Evolutionary conservation across 2,329 filamentous ascomycete species (phyloP).

Genomic region (Fusarium graminum): DNA sequence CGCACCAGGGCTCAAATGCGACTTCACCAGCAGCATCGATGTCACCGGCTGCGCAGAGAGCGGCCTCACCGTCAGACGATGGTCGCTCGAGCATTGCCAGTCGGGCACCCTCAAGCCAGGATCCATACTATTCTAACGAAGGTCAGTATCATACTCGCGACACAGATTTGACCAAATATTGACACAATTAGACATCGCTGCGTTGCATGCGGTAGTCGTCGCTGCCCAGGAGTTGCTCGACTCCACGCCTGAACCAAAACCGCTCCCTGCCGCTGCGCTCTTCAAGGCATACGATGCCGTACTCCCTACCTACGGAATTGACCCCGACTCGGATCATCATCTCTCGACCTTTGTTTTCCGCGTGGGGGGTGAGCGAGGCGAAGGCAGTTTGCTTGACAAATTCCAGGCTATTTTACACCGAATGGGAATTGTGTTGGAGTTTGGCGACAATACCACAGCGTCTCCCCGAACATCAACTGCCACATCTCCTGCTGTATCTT

Average conservation of each 20-base stretch:
- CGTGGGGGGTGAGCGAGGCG: conserved; percentile 74
- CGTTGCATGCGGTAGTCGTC: conserved; percentile 81
- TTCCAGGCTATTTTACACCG: conserved; percentile 76
- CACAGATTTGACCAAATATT: conserved; percentile 10
- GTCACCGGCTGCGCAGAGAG: conserved; percentile 44
- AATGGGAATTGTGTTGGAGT: conserved; percentile 79
- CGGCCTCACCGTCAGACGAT: conserved; percentile 48
- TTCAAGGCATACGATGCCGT: conserved; percentile 85
- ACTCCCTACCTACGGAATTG: conserved; percentile 76
- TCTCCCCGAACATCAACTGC: conserved; percentile 47
- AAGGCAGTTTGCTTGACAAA: conserved; percentile 72
- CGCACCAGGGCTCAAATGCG: conserved; percentile 40
- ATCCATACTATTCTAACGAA: conserved; percentile 70
- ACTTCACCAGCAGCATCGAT: conserved; percentile 48
- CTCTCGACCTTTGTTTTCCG: conserved; percentile 84
- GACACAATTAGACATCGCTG: conserved; percentile 76
- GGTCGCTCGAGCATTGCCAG: conserved; percentile 48
- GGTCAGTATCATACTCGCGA: conserved; percentile 56
- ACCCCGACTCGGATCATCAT: conserved; percentile 79
- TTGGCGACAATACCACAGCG: conserved; percentile 57
- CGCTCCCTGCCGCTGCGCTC: conserved; percentile 79
- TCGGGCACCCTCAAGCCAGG: conserved; percentile 48
- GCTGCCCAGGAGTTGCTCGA: conserved; percentile 75
- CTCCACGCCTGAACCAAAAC: conserved; percentile 69
- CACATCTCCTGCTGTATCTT: conserved; percentile 42